These are phyloP conservation scores for Spizellomyces sp. DNA, from an alignment of 192 early-diverging fungal genomes.

Conservation along the genomic window DNA sequence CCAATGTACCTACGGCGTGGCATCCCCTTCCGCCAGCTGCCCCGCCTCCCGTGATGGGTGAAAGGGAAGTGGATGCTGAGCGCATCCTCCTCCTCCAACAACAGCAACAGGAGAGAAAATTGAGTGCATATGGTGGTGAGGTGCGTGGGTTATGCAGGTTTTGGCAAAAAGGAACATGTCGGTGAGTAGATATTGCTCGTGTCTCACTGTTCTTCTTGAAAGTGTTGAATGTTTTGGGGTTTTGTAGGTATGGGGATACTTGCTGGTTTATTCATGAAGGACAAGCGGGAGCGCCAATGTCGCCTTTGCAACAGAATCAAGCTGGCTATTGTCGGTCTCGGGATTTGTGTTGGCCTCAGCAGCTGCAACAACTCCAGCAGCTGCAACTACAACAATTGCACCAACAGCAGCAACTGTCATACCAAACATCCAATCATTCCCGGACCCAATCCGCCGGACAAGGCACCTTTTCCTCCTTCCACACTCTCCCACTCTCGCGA, in stretches of 20 bases:
- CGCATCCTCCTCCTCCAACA: too few species aligned
- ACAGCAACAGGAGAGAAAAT: too few species aligned
- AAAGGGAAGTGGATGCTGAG: too few species aligned
- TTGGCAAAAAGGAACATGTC: neutral
- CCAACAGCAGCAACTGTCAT: too few species aligned
- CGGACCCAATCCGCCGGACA: neutral
- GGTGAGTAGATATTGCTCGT: neutral
- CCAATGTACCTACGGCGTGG: too few species aligned
- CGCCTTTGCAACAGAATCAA: neutral
- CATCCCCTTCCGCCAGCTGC: too few species aligned
- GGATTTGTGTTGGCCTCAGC: neutral
- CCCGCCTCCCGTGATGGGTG: too few species aligned
- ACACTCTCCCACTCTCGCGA: neutral
- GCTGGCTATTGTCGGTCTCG: neutral
- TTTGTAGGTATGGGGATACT: conserved; percentile 1
- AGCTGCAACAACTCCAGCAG: too few species aligned
- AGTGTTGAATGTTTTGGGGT: neutral
- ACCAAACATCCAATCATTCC: too few species aligned
- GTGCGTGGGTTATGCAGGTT: neutral
- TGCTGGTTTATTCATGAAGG: conserved; percentile 1
- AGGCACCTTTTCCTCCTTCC: neutral
- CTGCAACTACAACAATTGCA: too few species aligned
- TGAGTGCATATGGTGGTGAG: too few species aligned
- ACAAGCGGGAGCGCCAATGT: neutral
- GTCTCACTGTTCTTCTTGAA: too few species aligned